These are phyloP conservation scores for Hibiscus syriacus DNA, from an alignment of 345 rosid species.

Conservation along the genomic window DNA sequence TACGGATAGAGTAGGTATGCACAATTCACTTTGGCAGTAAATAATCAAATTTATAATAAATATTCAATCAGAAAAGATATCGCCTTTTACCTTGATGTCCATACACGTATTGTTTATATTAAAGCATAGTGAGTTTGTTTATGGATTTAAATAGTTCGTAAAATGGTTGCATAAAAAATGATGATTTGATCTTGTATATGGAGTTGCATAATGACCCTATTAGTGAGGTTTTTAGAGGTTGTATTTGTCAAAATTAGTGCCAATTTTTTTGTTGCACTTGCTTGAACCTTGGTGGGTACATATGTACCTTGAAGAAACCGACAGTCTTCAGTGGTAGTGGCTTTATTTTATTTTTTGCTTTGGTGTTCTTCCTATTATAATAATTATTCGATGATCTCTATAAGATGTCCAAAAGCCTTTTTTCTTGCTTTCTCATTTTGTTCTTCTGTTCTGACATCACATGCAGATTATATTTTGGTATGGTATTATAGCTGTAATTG, in stretches of 20 bases:
- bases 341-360: background rate
- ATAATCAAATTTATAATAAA: too few relatives aligned
- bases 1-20: too few relatives aligned
- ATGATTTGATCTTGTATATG: too few relatives aligned
- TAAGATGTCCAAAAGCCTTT: background rate
- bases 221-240: constrained; percentile 97
- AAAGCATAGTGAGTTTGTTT: too few relatives aligned
- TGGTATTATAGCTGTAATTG: constrained; percentile 11
- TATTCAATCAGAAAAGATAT: too few relatives aligned
- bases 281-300: background rate
- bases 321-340: background rate
- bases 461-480: constrained; percentile 1
- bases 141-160: too few relatives aligned
- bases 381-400: background rate
- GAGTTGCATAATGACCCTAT: constrained; percentile 97
- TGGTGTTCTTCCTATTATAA: background rate
- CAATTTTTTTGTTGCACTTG: background rate
- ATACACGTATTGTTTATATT: too few relatives aligned
- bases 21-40: too few relatives aligned
- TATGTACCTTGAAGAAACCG: constrained; percentile 7
- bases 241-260: constrained; percentile 2
- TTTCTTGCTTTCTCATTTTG: background rate
- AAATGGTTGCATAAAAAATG: too few relatives aligned
- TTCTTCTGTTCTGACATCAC: background rate
- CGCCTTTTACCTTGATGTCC: too few relatives aligned